phyloP scores from a whole-genome alignment of 108 stramenopile species.

The Skeletonema marinoi region DNA sequence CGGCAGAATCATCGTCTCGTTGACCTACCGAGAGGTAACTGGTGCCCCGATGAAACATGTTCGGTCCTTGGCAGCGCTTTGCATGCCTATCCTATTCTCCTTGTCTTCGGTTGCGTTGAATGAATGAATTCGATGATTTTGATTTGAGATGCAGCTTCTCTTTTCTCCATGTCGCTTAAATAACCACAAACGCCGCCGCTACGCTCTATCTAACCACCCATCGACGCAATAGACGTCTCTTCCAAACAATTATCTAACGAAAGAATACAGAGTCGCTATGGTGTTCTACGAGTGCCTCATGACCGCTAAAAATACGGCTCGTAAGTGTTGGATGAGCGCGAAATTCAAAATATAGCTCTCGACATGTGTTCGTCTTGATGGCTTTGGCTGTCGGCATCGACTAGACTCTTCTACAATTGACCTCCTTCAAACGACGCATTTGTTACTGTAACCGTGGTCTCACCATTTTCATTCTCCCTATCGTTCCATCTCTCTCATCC shows the following conservation, averaged over 20 bases:
- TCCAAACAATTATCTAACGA: not conserved
- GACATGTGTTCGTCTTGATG: not conserved
- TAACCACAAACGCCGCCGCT: too few relatives aligned
- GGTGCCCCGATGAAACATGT: constrained; percentile 25
- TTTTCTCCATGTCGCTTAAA: too few relatives aligned
- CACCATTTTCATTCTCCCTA: not conserved
- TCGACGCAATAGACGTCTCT: too few relatives aligned
- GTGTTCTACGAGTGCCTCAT: constrained; percentile 86
- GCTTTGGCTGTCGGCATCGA: not conserved
- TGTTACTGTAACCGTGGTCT: not conserved
- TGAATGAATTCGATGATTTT: too few relatives aligned
- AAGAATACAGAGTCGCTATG: constrained; percentile 39
- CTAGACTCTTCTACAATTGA: not conserved
- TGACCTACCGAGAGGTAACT: constrained; percentile 18
- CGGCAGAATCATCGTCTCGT: not conserved
- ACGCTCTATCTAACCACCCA: too few relatives aligned
- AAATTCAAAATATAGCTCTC: not conserved
- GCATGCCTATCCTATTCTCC: too few relatives aligned
- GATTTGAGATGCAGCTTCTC: too few relatives aligned
- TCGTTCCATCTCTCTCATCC: not conserved
- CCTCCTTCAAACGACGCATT: not conserved
- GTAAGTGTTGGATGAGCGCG: constrained; percentile 61
- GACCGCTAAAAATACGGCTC: constrained; percentile 76
- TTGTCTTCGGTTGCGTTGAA: too few relatives aligned
- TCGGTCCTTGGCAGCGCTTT: not conserved